Base-by-base conservation (phyloP, 768 basidiomycete genomes). In the Gautieria morchelliformis region DNA sequence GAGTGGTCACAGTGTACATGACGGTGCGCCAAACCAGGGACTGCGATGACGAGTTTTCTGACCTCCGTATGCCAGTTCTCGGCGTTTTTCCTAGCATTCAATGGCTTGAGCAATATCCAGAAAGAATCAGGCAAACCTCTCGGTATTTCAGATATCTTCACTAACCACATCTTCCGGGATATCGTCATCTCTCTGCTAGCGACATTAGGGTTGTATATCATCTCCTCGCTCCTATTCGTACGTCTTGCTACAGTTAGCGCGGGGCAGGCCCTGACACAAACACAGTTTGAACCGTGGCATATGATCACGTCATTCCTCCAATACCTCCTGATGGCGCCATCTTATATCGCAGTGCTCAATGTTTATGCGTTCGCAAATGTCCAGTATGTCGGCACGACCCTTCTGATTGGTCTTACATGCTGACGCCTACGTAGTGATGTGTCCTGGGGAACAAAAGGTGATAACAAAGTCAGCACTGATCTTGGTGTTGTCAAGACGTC, bases 221-320 rank as follows among this genome's bases (percentile, higher is more conserved):
- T 90, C 46, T 78, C 94, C 0, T 89, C 86, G 4, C 62, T 98
- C 10, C 78, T 94, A 49, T 93, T 93, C 71, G 89, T 93, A 66
- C 65, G 93, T 80, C 9, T 33, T 60, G n/a, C 35, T 40, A 17
- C n/a, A 8, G 17, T 20, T 33, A 30, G 17, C 19, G 32, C 49
- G 37, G 47, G 10, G 24, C 41, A 12, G 8, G 9, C 19, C 20
- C n/a, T 32, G 24, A 39, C 32, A n/a, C 54, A 53, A 37, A 37
- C 9, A 37, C 66, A 95, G 84, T 84, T 96, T 63, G 93, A 98
- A 63, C 95, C 95, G 2, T 96, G 93, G 92, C 96, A 99, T 68
- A 89, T 99, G 92, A 77, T 99, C 65, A 97, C 96, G 0, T 91
- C 88, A 5, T 94, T 98, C 72, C 27, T 93, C n/a, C 95, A 93